A percentile compares a stretch with the other conserved stretches of the same genome.
These are phyloP conservation scores for Euphrasia confusa DNA, from an alignment of 257 asterid genomes.

Conservation along the genomic window DNA sequence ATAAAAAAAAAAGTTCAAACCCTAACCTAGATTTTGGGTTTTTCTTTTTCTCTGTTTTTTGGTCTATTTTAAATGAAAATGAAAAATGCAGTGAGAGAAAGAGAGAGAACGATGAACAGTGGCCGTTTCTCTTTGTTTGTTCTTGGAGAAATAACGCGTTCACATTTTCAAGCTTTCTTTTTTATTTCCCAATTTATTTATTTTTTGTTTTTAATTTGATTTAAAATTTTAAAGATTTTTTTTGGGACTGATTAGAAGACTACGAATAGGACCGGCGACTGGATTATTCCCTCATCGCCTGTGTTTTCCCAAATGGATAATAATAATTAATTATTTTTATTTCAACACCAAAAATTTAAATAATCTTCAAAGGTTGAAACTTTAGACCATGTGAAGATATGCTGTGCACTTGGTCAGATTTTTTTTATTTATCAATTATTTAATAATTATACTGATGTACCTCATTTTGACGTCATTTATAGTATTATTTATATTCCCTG, in stretches of 20 bases:
- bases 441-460: background rate
- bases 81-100: conserved; percentile 26
- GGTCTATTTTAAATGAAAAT: conserved; percentile 25
- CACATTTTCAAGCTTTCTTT: conserved; percentile 28
- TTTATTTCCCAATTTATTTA: background rate
- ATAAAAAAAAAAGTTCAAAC: conserved; percentile 32
- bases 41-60: conserved; percentile 11
- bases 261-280: conserved; percentile 7
- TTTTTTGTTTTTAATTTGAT: background rate
- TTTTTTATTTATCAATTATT: too few species aligned
- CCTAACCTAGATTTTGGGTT: conserved; percentile 49
- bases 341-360: background rate
- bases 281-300: background rate
- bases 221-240: conserved; percentile 21
- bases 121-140: conserved; percentile 25
- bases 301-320: background rate
- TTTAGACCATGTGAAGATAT: background rate
- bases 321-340: background rate
- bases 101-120: conserved; percentile 27
- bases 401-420: background rate
- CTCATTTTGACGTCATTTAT: background rate
- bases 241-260: conserved; percentile 23
- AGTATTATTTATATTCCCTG: too few species aligned
- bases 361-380: background rate
- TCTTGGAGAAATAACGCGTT: conserved; percentile 47